Base-by-base conservation (phyloP, 495 filamentous ascomycete genomes). In the Neurospora sublineolata region DNA sequence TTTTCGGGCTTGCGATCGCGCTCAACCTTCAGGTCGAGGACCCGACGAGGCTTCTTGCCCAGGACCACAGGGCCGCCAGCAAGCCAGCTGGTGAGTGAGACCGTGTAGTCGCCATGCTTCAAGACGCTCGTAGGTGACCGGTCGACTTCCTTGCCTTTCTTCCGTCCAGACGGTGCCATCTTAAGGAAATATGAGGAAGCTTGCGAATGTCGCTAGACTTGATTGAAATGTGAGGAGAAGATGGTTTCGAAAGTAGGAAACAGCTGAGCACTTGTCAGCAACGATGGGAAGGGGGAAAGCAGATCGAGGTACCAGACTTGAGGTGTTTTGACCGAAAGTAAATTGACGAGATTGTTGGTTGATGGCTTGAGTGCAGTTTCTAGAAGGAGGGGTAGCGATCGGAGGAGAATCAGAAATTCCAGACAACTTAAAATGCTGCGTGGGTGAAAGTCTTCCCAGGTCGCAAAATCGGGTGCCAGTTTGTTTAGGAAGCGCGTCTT, bases 31-130 rank as follows among this genome's bases (percentile, higher is more conserved):
- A 64, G 6, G 14, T 64, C 52, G 27, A 64, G 14, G 2, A 64
- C 52, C 12, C 52, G 52, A 64, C 27, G 52, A 36, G 68, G 46
- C 46, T 37, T 37, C 36, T 67, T 73, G 37, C 33, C 30, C 9
- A 73, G 16, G 18, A 73, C 30, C 20, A 52, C 68, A 18, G 40
- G 37, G 0, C 68, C 42, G 14, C 44, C 68, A 14, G 41, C 41
- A 18, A 73, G 72, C 38, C 72, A 70, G 23, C 46, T 73, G 1
- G 68, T 70, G 33, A 73, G 39, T 8, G 72, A 73, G 68, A 73
- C 27, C 23, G 69, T 39, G 46, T 70, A 44, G 3, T 70, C 70
- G 2, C 37, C 68, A 38, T 69, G 36, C 12, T 41, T 67, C 44
- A 70, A 18, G 7, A 70, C 16, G 52, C 52, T 64, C 3, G 27